Percentiles rank a stretch among this genome's conserved stretches.
These are phyloP conservation scores for Falciphora oryzae DNA, from an alignment of 2,329 filamentous ascomycete species.

Conservation along the genomic window DNA sequence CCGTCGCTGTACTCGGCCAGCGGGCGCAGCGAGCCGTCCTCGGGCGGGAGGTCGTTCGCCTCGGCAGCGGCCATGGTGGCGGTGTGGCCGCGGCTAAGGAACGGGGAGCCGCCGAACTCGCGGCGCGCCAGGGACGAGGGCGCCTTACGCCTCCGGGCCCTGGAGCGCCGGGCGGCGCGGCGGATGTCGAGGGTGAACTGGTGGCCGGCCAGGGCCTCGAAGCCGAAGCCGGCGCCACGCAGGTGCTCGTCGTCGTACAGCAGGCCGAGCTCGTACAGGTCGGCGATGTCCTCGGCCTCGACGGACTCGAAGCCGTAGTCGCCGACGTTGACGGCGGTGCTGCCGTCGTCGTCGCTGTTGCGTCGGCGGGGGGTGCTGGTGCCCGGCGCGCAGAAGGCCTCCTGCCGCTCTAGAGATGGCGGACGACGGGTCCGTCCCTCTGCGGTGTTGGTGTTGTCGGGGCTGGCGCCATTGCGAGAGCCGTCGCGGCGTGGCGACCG, in stretches of 20 bases:
- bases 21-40: slow-evolving; percentile 20
- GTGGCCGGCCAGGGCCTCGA: slow-evolving; percentile 33
- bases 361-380: slow-evolving; percentile 25
- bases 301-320: slow-evolving; percentile 18
- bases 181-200: slow-evolving; percentile 29
- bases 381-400: slow-evolving; percentile 37
- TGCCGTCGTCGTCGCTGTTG: slow-evolving; percentile 16
- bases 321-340: neutral
- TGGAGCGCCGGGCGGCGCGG: slow-evolving; percentile 26
- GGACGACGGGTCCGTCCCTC: slow-evolving; percentile 29
- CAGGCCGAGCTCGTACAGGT: slow-evolving; percentile 39
- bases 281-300: slow-evolving; percentile 29
- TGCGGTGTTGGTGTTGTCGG: slow-evolving; percentile 14
- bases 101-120: neutral
- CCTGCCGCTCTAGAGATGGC: slow-evolving; percentile 39
- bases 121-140: slow-evolving; percentile 14
- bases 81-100: neutral
- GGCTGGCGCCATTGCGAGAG: no score
- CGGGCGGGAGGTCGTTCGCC: no score
- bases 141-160: slow-evolving; percentile 19
- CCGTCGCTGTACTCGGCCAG: slow-evolving; percentile 36
- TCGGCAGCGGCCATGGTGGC: no score
- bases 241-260: slow-evolving; percentile 37
- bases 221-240: slow-evolving; percentile 28
- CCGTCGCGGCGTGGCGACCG: no score